A percentile compares a stretch with the other conserved stretches of the same genome.
phyloP scores from a whole-genome alignment of 148 eudicot genomes.

The Nepenthes gracilis region DNA sequence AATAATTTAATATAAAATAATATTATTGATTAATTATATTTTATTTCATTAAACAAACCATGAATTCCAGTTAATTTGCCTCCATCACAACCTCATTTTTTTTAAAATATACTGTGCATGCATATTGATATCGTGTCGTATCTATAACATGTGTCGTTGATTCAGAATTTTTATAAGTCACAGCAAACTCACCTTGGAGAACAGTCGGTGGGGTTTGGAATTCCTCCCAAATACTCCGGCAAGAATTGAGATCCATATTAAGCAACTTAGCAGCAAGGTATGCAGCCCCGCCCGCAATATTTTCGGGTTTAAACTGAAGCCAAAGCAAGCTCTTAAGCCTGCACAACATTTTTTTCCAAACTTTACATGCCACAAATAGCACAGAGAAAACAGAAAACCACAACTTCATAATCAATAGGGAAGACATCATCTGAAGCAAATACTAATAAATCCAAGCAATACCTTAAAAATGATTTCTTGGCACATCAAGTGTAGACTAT shows the following conservation, averaged over 20 bases:
- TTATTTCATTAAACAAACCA: too few species aligned
- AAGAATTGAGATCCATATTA: constrained; percentile 58
- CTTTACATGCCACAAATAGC: not conserved
- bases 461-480: constrained; percentile 16
- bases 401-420: not conserved
- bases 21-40: too few species aligned
- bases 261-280: constrained; percentile 69
- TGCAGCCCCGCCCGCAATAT: constrained; percentile 90
- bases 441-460: not conserved
- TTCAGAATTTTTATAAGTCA: not conserved
- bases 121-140: not conserved
- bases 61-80: too few species aligned
- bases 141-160: not conserved
- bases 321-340: constrained; percentile 81
- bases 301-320: constrained; percentile 91
- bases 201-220: constrained; percentile 63
- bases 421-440: too few species aligned
- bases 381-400: not conserved
- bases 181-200: constrained; percentile 31
- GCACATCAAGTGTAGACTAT: constrained; percentile 16
- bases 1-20: too few species aligned
- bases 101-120: not conserved
- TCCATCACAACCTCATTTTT: too few species aligned
- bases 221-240: constrained; percentile 52
- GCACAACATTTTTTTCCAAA: constrained; percentile 4